Percentiles rank a stretch among this genome's conserved stretches.
These are phyloP conservation scores for Colletotrichum truncatum DNA, from an alignment of 2,329 filamentous ascomycete genomes.

Conservation along the genomic window DNA sequence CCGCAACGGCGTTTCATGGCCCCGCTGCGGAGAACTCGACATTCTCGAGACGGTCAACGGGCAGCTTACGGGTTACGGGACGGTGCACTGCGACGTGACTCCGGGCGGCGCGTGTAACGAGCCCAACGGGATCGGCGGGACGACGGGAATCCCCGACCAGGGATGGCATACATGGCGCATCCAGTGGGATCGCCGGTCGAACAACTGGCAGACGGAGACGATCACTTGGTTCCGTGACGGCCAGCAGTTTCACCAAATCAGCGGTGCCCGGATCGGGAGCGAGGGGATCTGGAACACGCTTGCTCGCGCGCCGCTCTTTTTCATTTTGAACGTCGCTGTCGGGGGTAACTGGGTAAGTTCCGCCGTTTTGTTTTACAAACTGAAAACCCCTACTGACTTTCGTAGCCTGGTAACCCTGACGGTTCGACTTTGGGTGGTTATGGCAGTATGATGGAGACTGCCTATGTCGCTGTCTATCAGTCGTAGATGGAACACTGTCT, in stretches of 20 bases:
- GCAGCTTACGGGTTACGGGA: constrained; percentile 53
- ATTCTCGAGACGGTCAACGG: constrained; percentile 61
- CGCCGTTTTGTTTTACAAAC: background rate
- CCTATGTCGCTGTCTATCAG: constrained; percentile 50
- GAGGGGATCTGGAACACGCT: constrained; percentile 54
- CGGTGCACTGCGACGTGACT: constrained; percentile 55
- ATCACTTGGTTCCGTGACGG: constrained; percentile 61
- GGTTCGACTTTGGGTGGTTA: constrained; percentile 44
- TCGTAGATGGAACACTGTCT: background rate
- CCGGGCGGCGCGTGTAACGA: constrained; percentile 59
- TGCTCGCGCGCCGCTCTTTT: constrained; percentile 51
- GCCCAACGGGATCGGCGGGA: constrained; percentile 48
- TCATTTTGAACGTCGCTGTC: constrained; percentile 59
- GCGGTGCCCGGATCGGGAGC: constrained; percentile 50
- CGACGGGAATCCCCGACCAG: constrained; percentile 48
- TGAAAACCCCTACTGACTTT: no score
- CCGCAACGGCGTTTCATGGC: constrained; percentile 56
- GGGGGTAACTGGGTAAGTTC: constrained; percentile 52
- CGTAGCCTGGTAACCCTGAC: constrained; percentile 44
- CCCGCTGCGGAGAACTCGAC: constrained; percentile 60
- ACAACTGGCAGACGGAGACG: constrained; percentile 54
- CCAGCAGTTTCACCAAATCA: constrained; percentile 50
- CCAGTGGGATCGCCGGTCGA: constrained; percentile 53
- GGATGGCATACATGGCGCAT: constrained; percentile 60
- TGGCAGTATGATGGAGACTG: constrained; percentile 51